Base-by-base conservation (phyloP, 139 green algal species). In the Closterium sp. region DNA sequence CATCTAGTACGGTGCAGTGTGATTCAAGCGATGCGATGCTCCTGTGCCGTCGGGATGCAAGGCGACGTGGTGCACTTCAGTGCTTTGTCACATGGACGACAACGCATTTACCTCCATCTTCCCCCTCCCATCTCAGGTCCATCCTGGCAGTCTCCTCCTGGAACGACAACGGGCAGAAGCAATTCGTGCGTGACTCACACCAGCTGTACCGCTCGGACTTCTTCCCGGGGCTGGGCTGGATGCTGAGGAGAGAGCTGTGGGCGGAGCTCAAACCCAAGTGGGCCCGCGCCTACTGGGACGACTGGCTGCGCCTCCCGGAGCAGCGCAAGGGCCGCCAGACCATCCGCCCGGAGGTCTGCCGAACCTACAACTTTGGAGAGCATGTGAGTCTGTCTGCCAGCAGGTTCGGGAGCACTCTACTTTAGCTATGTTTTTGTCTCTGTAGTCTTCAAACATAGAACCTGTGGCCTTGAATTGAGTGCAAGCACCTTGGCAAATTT, bases 181-280 rank as follows among this genome's bases (percentile, higher is more conserved):
- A 94, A 27, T 93, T 95, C 3, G 92, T 95, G 17, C 86, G 86
- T 17, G 91, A 95, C 86, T 45, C 91, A 17, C 87, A 62, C 88
- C 31, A 22, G 91, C 34, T 95, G 50, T 91, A 94, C 86, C 84
- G 93, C 29, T 95, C 93, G 22, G 93, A 95, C 86, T 95, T 95
- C 89, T 95, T 95, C 89, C 92, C 92, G 13, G 93, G 93, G 86
- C 92, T 95, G 22, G 93, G 93, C 10, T 95, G 93, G 93, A 95
- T 95, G 93, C 29, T 95, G 31, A 87, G 1, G 19, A n/a, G 70
- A 10, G 28, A 29, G 30, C 62, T 95, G 86, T 95, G 93, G 93
- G 73, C 30, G 21, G 93, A 95, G 89, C 70, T 95, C 11, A 31
- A 50, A 4, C 62, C 87, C 29, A 93, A 91, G 27, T 95, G 93